phyloP scores from a whole-genome alignment of 768 basidiomycete genomes.

The Harrya chromipes region DNA sequence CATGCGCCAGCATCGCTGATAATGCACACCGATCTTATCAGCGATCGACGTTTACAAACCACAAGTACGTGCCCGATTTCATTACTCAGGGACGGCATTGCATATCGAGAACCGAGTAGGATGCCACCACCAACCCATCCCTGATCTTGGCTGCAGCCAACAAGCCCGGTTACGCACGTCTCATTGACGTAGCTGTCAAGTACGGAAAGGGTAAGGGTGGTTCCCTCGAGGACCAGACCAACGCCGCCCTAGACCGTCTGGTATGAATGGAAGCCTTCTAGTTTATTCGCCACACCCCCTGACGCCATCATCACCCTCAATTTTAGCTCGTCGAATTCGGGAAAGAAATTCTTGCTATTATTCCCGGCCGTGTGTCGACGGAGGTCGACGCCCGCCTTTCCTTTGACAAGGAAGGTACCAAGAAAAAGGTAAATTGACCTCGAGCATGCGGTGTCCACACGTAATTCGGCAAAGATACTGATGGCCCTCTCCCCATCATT shows the following conservation, averaged over 20 bases:
- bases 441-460: slow-evolving; percentile 18
- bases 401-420: slow-evolving; percentile 91
- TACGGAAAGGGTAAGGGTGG: slow-evolving; percentile 82
- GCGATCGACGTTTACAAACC: slow-evolving; percentile 97
- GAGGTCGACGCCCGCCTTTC: slow-evolving; percentile 98
- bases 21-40: slow-evolving; percentile 35
- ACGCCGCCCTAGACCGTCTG: slow-evolving; percentile 84
- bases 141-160: slow-evolving; percentile 90
- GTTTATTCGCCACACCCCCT: slow-evolving; percentile 8
- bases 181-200: slow-evolving; percentile 73
- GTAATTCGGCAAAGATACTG: slow-evolving; percentile 19
- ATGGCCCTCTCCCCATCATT: not conserved
- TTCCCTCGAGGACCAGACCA: slow-evolving; percentile 67
- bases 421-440: slow-evolving; percentile 61
- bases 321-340: slow-evolving; percentile 94
- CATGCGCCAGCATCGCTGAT: slow-evolving; percentile 22
- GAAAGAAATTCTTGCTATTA: slow-evolving; percentile 89
- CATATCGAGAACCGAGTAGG: slow-evolving; percentile 43
- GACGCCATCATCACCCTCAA: slow-evolving; percentile 14
- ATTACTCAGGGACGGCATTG: slow-evolving; percentile 4
- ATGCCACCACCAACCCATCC: slow-evolving; percentile 98
- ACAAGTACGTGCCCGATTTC: slow-evolving; percentile 47
- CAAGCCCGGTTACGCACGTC: slow-evolving; percentile 78
- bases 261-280: slow-evolving; percentile 44
- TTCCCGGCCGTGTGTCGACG: slow-evolving; percentile 98